Evolutionary conservation across 108 stramenopile genomes (phyloP).

Genomic region (Skeletonema potamos): DNA sequence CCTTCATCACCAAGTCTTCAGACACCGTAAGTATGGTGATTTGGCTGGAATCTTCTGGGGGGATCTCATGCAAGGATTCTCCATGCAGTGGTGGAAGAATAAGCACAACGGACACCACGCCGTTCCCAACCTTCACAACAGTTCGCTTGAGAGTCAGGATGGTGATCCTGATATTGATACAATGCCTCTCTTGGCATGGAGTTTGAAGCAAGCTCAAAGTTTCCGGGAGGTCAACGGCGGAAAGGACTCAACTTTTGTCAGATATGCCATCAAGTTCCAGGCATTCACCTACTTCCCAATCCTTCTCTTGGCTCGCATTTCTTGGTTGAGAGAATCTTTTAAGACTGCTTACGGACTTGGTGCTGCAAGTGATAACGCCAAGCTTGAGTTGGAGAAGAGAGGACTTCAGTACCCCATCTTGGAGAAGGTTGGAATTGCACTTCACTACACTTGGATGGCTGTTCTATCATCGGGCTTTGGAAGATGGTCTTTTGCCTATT

Average conservation of each 20-base stretch:
- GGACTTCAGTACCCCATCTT: constrained; percentile 83
- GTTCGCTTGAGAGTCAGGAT: constrained; percentile 72
- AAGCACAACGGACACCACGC: constrained; percentile 99
- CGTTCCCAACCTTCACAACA: constrained; percentile 96
- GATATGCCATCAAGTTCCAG: constrained; percentile 87
- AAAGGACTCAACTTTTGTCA: constrained; percentile 75
- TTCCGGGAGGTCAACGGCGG: constrained; percentile 79
- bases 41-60: constrained; percentile 93
- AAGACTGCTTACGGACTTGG: constrained; percentile 90
- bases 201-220: constrained; percentile 90
- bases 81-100: constrained; percentile 96
- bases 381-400: constrained; percentile 70
- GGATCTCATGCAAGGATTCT: constrained; percentile 94
- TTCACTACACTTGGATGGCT: constrained; percentile 86
- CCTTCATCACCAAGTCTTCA: constrained; percentile 98
- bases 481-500: constrained; percentile 64
- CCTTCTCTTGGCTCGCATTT: constrained; percentile 91
- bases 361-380: constrained; percentile 81
- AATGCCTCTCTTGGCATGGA: constrained; percentile 98
- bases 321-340: constrained; percentile 96
- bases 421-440: constrained; percentile 71
- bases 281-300: constrained; percentile 96
- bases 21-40: constrained; percentile 91
- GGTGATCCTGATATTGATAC: constrained; percentile 98
- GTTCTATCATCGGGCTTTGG: constrained; percentile 77